A percentile compares a stretch with the other conserved stretches of the same genome.
phyloP scores from a whole-genome alignment of 345 rosid genomes.

The Murraya koenigii region DNA sequence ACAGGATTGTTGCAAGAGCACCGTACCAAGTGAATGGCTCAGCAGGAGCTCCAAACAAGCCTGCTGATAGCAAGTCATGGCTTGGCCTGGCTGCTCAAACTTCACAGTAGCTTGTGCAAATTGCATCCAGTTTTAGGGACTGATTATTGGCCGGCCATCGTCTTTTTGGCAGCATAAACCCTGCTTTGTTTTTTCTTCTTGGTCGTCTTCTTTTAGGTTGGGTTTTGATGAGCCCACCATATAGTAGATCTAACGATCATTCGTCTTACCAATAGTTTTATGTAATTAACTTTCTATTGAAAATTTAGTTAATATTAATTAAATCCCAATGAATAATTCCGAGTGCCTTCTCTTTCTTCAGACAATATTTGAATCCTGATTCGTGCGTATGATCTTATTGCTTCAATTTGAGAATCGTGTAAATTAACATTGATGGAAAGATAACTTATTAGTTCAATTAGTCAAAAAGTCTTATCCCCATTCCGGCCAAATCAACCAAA shows the following conservation, averaged over 20 bases:
- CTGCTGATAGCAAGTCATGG: constrained; percentile 58
- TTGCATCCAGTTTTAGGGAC: constrained; percentile 3
- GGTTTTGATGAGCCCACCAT: constrained; percentile 11
- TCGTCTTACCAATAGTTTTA: constrained; percentile 23
- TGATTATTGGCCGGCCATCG: constrained; percentile 7
- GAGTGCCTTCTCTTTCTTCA: neutral
- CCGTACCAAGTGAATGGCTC: constrained; percentile 52
- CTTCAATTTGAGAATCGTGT: neutral
- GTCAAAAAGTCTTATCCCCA: neutral
- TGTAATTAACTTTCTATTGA: constrained; percentile 18
- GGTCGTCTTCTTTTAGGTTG: constrained; percentile 1
- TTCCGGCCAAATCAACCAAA: neutral
- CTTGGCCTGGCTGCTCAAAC: constrained; percentile 66
- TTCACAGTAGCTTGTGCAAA: constrained; percentile 12
- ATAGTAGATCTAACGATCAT: constrained; percentile 20
- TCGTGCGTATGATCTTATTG: neutral
- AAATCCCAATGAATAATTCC: neutral
- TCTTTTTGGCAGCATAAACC: constrained; percentile 15
- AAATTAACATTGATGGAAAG: neutral
- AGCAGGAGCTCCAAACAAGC: constrained; percentile 27
- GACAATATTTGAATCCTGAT: neutral
- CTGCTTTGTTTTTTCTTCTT: neutral
- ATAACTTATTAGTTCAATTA: neutral
- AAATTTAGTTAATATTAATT: neutral
- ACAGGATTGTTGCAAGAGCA: constrained; percentile 60